Percentiles rank a stretch among this genome's conserved stretches.
Evolutionary conservation across 2,329 filamentous ascomycete genomes (phyloP).

Genomic region (Bipolaris oryzae): DNA sequence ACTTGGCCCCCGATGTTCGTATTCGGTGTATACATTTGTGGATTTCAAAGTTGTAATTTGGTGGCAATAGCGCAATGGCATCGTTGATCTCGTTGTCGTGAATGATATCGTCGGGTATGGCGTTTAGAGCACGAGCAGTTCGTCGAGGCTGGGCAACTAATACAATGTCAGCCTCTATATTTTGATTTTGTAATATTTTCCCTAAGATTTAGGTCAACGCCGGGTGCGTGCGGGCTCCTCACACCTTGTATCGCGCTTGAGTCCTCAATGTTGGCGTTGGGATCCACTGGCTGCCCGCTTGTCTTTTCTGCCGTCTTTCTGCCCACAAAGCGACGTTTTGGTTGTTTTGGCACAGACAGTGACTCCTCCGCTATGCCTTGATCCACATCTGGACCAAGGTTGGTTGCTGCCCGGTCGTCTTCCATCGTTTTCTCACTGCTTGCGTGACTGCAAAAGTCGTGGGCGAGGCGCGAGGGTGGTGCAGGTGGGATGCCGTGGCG

Average conservation of each 20-base stretch:
- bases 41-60: constrained; percentile 99
- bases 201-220: neutral
- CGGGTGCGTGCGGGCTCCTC: constrained; percentile 27
- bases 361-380: constrained; percentile 64
- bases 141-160: constrained; percentile 74
- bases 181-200: neutral
- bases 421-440: constrained; percentile 63
- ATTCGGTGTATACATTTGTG: constrained; percentile 98
- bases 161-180: constrained; percentile 10
- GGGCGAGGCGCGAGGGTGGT: constrained; percentile 16
- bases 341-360: constrained; percentile 65
- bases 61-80: constrained; percentile 82
- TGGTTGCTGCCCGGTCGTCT: constrained; percentile 72
- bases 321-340: constrained; percentile 92
- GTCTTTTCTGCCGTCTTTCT: constrained; percentile 71
- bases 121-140: constrained; percentile 81
- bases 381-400: constrained; percentile 72
- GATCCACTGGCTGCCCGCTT: constrained; percentile 51
- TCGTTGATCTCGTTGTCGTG: constrained; percentile 84
- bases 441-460: constrained; percentile 17
- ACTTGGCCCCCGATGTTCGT: constrained; percentile 76
- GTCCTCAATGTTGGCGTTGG: constrained; percentile 60
- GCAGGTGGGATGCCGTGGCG: constrained; percentile 20
- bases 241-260: constrained; percentile 72
- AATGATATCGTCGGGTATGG: constrained; percentile 85